Evolutionary conservation across 345 rosid species (phyloP).

Genomic region (Salix dunnii): DNA sequence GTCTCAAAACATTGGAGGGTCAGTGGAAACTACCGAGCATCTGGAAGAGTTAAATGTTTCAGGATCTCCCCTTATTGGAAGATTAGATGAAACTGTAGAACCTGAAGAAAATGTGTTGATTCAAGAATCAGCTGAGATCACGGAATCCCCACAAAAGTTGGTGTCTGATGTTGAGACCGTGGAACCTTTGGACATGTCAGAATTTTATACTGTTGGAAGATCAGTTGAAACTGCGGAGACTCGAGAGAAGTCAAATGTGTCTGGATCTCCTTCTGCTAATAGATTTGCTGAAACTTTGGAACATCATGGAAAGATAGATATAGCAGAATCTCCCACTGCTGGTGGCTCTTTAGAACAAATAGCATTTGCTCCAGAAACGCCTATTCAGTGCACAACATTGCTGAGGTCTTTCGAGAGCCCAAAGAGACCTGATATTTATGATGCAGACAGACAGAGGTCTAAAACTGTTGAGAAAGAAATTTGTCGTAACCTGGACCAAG

Average conservation of each 20-base stretch:
- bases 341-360: conserved; percentile 24
- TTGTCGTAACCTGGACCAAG: conserved; percentile 28
- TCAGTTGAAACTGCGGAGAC: conserved; percentile 12
- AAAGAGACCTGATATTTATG: conserved; percentile 26
- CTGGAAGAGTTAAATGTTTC: conserved; percentile 14
- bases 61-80: conserved; percentile 13
- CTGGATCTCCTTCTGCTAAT: conserved; percentile 13
- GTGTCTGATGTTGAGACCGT: conserved; percentile 8
- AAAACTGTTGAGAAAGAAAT: conserved; percentile 24
- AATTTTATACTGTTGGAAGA: background rate
- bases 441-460: conserved; percentile 19
- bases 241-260: conserved; percentile 12
- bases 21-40: conserved; percentile 13
- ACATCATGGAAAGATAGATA: conserved; percentile 13
- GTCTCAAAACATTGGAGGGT: background rate
- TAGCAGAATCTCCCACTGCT: conserved; percentile 16
- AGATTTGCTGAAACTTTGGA: conserved; percentile 13
- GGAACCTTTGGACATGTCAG: conserved; percentile 1
- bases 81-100: conserved; percentile 12
- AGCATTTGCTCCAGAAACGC: conserved; percentile 71
- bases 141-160: conserved; percentile 7
- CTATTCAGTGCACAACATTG: conserved; percentile 35
- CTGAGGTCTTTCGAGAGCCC: conserved; percentile 38
- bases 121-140: conserved; percentile 5
- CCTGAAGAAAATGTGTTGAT: conserved; percentile 5